Conservation (phyloP, 2,329 filamentous ascomycete species). For the Beauveria scarabaeidicola region DNA sequence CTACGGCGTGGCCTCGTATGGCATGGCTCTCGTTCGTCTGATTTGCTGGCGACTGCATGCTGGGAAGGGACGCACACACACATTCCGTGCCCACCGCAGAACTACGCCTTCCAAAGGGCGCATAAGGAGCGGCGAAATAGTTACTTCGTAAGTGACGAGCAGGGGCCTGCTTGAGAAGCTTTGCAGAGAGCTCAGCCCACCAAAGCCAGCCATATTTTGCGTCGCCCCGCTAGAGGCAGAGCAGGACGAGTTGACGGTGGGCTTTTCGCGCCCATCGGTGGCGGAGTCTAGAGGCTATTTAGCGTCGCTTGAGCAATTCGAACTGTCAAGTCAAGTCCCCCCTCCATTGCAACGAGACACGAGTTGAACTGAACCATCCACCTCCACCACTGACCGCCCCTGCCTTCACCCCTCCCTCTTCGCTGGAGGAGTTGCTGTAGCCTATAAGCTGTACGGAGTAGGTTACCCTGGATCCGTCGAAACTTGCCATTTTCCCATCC, state of each 20-base stretch:
- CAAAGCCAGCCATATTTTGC: neutral
- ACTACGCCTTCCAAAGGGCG: neutral
- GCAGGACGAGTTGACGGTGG: neutral
- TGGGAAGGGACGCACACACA: neutral
- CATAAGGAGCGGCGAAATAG: neutral
- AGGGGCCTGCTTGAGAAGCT: neutral
- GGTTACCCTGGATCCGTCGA: neutral
- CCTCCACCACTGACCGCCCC: neutral
- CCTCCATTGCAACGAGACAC: neutral
- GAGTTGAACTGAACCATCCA: neutral
- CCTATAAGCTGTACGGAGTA: no score
- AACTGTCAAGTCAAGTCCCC: neutral
- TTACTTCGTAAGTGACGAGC: neutral
- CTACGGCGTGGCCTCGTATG: neutral
- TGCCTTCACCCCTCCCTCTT: neutral
- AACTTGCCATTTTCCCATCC: neutral
- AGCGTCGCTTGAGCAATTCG: conserved; percentile 3
- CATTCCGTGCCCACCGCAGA: neutral
- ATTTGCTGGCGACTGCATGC: neutral
- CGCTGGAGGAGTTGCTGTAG: neutral
- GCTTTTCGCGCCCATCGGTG: neutral
- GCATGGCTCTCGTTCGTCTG: neutral
- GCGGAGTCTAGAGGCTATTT: neutral
- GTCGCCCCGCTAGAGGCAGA: neutral
- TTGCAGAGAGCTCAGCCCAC: neutral